Evolutionary conservation across 2,329 filamentous ascomycete genomes (phyloP).

Genomic region (Trichophyton schoenleinii): DNA sequence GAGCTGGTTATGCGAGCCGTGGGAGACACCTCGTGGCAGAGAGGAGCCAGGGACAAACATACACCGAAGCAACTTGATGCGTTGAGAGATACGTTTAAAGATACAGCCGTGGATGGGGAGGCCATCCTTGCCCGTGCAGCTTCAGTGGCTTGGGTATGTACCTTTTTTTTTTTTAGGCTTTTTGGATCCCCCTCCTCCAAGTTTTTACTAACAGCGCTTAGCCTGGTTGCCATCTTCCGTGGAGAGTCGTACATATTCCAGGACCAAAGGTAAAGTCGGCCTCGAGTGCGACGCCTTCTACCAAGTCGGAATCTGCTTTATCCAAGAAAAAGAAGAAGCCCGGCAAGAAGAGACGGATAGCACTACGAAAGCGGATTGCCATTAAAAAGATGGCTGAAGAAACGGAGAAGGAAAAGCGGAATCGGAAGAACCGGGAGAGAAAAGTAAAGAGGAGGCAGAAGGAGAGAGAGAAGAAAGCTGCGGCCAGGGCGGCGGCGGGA

Average conservation of each 20-base stretch:
- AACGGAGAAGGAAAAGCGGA: conserved; percentile 14
- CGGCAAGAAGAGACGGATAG: conserved; percentile 32
- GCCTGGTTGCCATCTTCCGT: conserved; percentile 31
- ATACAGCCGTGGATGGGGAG: conserved; percentile 26
- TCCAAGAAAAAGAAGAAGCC: conserved; percentile 25
- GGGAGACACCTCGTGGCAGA: conserved; percentile 2
- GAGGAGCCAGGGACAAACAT: conserved; percentile 5
- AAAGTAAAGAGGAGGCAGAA: conserved; percentile 14
- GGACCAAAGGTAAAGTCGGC: conserved; percentile 13
- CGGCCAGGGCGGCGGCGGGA: background rate
- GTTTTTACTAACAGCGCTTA: conserved; percentile 9
- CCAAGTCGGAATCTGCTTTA: conserved; percentile 5
- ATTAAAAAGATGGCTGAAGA: conserved; percentile 19
- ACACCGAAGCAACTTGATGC: background rate
- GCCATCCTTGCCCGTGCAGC: conserved; percentile 22
- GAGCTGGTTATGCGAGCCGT: conserved; percentile 13
- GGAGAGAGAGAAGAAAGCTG: conserved; percentile 15
- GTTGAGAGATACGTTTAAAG: conserved; percentile 21
- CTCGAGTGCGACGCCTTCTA: conserved; percentile 15
- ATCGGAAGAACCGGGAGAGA: conserved; percentile 14
- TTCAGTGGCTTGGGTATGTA: conserved; percentile 24
- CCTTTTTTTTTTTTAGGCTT: too few relatives aligned
- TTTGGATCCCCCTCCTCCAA: background rate
- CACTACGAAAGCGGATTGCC: conserved; percentile 25
- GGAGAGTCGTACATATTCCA: conserved; percentile 30